Evolutionary conservation across 306 rosid species (phyloP).

Genomic region (Casuarina glauca): DNA sequence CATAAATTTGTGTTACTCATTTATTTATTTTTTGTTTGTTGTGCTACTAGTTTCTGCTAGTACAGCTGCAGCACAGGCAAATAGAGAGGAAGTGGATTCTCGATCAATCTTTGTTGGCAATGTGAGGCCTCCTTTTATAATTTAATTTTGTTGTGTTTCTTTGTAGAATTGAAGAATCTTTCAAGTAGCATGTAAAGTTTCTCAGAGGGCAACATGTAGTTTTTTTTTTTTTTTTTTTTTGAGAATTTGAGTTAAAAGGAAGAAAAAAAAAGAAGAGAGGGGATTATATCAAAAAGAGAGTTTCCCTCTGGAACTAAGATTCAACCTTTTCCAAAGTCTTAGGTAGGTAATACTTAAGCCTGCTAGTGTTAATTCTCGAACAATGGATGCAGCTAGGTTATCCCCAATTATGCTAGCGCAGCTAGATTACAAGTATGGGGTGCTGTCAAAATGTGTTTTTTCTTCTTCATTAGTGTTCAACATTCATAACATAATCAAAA

Average conservation of each 20-base stretch:
- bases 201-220: not conserved
- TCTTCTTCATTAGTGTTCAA: not conserved
- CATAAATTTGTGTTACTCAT: not conserved
- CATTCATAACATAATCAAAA: not conserved
- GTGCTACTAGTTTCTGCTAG: constrained; percentile 55
- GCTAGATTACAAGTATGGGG: constrained; percentile 1
- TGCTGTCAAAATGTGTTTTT: not conserved
- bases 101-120: constrained; percentile 91
- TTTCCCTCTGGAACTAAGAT: not conserved
- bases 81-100: constrained; percentile 72
- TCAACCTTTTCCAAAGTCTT: not conserved
- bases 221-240: not conserved
- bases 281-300: not conserved
- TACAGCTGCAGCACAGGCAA: constrained; percentile 64
- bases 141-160: not conserved
- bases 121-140: constrained; percentile 47
- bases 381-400: not conserved
- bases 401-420: not conserved
- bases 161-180: not conserved
- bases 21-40: not conserved
- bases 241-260: not conserved
- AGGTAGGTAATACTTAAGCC: not conserved
- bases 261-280: not conserved
- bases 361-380: not conserved
- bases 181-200: no score